Conservation (phyloP, 768 basidiomycete genomes). For the Cystofilobasidium capitatum region DNA sequence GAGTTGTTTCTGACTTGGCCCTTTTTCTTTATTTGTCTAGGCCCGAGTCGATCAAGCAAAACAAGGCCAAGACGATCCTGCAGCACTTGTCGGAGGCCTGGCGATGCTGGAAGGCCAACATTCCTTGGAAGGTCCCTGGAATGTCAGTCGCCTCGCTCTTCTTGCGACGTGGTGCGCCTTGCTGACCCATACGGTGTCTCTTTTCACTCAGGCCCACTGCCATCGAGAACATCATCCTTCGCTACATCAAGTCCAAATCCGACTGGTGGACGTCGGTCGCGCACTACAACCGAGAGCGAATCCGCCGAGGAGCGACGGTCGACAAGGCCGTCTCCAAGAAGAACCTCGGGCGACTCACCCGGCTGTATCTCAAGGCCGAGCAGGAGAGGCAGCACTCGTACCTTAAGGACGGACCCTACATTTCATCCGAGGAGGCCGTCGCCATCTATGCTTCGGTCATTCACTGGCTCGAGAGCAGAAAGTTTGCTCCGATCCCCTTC, state of each 20-base stretch:
- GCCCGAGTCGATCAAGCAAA: conserved; percentile 96
- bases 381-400: conserved; percentile 98
- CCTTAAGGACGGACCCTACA: conserved; percentile 97
- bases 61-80: conserved; percentile 98
- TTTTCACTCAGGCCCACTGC: conserved; percentile 78
- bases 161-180: background rate
- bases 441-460: conserved; percentile 98
- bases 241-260: conserved; percentile 98
- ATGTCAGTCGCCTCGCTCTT: background rate
- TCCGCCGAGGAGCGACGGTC: conserved; percentile 89
- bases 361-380: conserved; percentile 95
- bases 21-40: background rate
- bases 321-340: conserved; percentile 71
- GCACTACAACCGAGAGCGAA: conserved; percentile 96
- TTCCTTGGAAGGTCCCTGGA: conserved; percentile 93
- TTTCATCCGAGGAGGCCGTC: conserved; percentile 96
- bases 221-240: conserved; percentile 96
- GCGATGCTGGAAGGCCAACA: conserved; percentile 46
- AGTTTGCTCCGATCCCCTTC: conserved; percentile 98
- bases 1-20: background rate
- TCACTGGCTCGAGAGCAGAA: conserved; percentile 95
- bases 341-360: conserved; percentile 94
- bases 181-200: background rate
- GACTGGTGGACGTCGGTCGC: conserved; percentile 99
- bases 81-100: conserved; percentile 90